Conservation (phyloP, 768 basidiomycete genomes). For the Pleurotus ostreatus region DNA sequence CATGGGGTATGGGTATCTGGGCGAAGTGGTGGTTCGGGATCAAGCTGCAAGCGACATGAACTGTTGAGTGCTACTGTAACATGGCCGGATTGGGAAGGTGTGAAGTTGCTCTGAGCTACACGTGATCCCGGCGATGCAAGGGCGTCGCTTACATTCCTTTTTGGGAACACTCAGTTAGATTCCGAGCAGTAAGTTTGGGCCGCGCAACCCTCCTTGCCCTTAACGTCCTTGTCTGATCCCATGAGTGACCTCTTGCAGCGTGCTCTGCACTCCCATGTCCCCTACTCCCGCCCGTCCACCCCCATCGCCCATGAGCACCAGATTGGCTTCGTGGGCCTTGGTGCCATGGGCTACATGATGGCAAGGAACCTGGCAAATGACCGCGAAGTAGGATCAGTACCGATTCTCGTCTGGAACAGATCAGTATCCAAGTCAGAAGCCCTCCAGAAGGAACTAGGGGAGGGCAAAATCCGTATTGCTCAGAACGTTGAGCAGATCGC, state of each 20-base stretch:
- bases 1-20: conserved; percentile 28
- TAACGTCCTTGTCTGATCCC: neutral
- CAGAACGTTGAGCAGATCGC: conserved; percentile 55
- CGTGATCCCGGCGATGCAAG: neutral
- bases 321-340: conserved; percentile 46
- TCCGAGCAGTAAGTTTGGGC: neutral
- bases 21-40: conserved; percentile 5
- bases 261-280: conserved; percentile 16
- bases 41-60: conserved; percentile 2
- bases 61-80: conserved; percentile 2
- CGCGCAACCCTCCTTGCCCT: neutral
- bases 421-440: conserved; percentile 54
- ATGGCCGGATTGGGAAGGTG: conserved; percentile 2
- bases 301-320: conserved; percentile 32
- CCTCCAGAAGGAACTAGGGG: conserved; percentile 52
- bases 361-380: conserved; percentile 71
- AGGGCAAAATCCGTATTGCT: conserved; percentile 51
- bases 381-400: conserved; percentile 32
- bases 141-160: neutral
- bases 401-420: conserved; percentile 79
- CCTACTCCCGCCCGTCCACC: conserved; percentile 58
- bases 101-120: neutral
- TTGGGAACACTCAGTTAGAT: conserved; percentile 5
- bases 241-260: conserved; percentile 12
- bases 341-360: conserved; percentile 75